Conservation (phyloP, 176 grass and related monocot species). For the Areca catechu region DNA sequence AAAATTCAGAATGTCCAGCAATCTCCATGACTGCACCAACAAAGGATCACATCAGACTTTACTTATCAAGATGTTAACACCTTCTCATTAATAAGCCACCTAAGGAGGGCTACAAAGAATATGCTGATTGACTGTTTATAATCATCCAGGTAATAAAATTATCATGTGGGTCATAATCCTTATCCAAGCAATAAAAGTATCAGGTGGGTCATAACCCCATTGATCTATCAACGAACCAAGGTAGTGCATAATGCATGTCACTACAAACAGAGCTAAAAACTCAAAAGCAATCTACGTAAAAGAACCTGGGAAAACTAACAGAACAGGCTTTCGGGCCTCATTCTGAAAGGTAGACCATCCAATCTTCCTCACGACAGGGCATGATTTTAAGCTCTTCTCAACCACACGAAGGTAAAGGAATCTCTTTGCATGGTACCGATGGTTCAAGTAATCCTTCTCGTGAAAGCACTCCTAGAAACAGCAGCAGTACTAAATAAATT, state of each 20-base stretch:
- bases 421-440: slow-evolving; percentile 90
- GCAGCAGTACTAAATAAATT: slow-evolving; percentile 18
- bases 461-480: slow-evolving; percentile 78
- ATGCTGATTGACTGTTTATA: too few relatives aligned
- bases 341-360: slow-evolving; percentile 72
- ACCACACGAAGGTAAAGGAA: slow-evolving; percentile 74
- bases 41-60: not conserved
- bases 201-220: too few relatives aligned
- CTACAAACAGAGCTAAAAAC: too few relatives aligned
- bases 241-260: too few relatives aligned
- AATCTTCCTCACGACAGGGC: slow-evolving; percentile 35
- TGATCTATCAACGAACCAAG: too few relatives aligned
- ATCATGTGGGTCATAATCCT: too few relatives aligned
- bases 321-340: slow-evolving; percentile 83
- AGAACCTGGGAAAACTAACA: slow-evolving; percentile 80
- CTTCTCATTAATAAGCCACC: too few relatives aligned
- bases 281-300: too few relatives aligned
- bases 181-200: too few relatives aligned
- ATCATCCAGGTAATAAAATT: too few relatives aligned
- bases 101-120: too few relatives aligned
- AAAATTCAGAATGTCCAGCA: slow-evolving; percentile 59
- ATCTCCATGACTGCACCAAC: slow-evolving; percentile 33
- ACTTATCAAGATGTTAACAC: too few relatives aligned
- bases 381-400: slow-evolving; percentile 54
- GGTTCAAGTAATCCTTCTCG: slow-evolving; percentile 88